phyloP scores from a whole-genome alignment of 169 alveolate genomes.

The Amoebophrya sp. region DNA sequence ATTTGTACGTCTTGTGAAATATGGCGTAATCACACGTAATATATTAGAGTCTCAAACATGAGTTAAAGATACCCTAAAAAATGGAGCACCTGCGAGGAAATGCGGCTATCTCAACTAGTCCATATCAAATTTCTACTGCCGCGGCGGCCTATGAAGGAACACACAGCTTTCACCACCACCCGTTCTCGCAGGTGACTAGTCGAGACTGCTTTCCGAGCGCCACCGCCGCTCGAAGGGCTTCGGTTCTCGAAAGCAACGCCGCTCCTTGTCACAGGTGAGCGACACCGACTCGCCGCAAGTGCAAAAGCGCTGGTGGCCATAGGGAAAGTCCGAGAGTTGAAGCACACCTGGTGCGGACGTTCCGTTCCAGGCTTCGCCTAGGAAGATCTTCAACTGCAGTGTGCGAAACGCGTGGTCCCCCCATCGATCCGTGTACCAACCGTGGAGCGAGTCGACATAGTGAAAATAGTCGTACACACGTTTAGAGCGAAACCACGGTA shows the following conservation, averaged over 20 bases:
- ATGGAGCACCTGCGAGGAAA: too few relatives aligned
- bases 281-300: neutral
- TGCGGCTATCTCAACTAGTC: too few relatives aligned
- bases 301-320: neutral
- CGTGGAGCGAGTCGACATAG: slow-evolving; percentile 6
- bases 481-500: neutral
- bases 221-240: too few relatives aligned
- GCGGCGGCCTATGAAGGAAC: too few relatives aligned
- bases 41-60: too few relatives aligned
- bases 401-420: slow-evolving; percentile 20
- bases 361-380: neutral
- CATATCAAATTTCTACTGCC: too few relatives aligned
- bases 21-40: too few relatives aligned
- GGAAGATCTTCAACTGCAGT: neutral
- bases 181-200: too few relatives aligned
- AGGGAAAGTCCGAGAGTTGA: neutral
- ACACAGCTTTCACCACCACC: too few relatives aligned
- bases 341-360: neutral
- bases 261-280: neutral
- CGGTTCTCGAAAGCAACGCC: neutral
- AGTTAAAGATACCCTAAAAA: too few relatives aligned
- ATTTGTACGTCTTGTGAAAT: too few relatives aligned
- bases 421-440: slow-evolving; percentile 1
- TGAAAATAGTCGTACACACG: neutral
- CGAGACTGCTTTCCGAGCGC: too few relatives aligned